Evolutionary conservation across 306 rosid genomes (phyloP).

Genomic region (Myrica gale): DNA sequence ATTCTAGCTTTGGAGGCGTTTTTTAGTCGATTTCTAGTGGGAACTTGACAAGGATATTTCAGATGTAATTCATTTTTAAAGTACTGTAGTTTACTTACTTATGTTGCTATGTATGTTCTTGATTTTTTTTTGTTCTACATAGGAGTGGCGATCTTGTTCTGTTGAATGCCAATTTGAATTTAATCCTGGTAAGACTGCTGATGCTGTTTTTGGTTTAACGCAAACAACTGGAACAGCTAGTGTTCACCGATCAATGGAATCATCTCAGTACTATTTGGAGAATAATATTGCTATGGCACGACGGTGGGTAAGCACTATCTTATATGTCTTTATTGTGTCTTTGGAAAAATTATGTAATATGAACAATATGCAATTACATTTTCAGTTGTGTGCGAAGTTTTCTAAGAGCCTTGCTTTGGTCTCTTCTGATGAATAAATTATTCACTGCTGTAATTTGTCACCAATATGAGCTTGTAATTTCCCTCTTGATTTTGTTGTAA

Average conservation of each 20-base stretch:
- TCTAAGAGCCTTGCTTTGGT: neutral
- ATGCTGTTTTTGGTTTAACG: constrained; percentile 71
- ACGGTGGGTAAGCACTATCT: constrained; percentile 98
- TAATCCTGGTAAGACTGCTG: constrained; percentile 39
- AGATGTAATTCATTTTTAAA: neutral
- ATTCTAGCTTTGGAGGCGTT: neutral
- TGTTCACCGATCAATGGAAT: constrained; percentile 89
- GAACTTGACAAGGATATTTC: neutral
- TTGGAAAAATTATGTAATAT: constrained; percentile 12
- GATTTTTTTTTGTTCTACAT: neutral
- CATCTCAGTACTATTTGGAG: constrained; percentile 65
- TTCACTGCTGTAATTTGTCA: neutral
- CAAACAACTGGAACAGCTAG: constrained; percentile 47
- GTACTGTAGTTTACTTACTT: neutral
- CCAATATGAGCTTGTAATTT: neutral
- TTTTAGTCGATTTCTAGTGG: neutral
- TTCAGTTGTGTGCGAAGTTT: neutral
- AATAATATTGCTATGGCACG: constrained; percentile 73
- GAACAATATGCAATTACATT: constrained; percentile 1
- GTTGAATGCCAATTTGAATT: constrained; percentile 74
- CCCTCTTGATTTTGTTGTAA: neutral
- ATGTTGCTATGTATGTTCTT: neutral
- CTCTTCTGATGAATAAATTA: neutral
- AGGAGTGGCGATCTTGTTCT: constrained; percentile 75
- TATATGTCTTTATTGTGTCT: constrained; percentile 35